Percentiles rank a stretch among this genome's conserved stretches.
Evolutionary conservation across 495 filamentous ascomycete genomes (phyloP).

Genomic region (Aspergillus wentii): DNA sequence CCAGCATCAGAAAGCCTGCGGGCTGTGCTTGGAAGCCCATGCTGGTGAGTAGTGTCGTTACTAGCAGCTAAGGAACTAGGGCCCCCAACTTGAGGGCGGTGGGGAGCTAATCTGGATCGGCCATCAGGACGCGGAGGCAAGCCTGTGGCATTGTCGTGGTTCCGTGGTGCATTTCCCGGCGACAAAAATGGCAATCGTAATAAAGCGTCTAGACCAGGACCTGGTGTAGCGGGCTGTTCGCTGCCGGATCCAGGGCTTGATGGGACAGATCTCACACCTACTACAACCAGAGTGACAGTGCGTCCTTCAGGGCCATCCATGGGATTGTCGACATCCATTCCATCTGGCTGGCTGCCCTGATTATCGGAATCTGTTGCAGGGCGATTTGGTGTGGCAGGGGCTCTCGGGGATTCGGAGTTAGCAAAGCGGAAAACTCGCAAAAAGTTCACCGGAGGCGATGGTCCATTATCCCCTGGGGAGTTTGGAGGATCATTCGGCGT

Average conservation of each 20-base stretch:
- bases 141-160: constrained; percentile 26
- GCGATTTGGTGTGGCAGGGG: constrained; percentile 13
- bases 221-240: constrained; percentile 39
- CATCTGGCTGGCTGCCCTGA: constrained; percentile 12
- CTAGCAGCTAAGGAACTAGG: constrained; percentile 30
- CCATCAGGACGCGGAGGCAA: constrained; percentile 32
- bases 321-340: constrained; percentile 39
- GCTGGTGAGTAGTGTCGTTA: constrained; percentile 46
- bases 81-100: constrained; percentile 46
- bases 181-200: constrained; percentile 56
- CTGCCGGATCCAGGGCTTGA: constrained; percentile 40
- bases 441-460: constrained; percentile 51
- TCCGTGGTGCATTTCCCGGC: constrained; percentile 46
- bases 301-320: constrained; percentile 51
- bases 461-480: constrained; percentile 21
- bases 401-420: constrained; percentile 35
- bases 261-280: constrained; percentile 67
- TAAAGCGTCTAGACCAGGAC: constrained; percentile 41
- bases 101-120: constrained; percentile 47
- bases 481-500: constrained; percentile 25
- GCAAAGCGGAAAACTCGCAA: constrained; percentile 58
- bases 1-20: constrained; percentile 36
- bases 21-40: constrained; percentile 15
- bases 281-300: constrained; percentile 64
- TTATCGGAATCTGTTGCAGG: constrained; percentile 15